These are phyloP conservation scores for Shiraia sp. DNA, from an alignment of 2,329 filamentous ascomycete species.

Conservation along the genomic window DNA sequence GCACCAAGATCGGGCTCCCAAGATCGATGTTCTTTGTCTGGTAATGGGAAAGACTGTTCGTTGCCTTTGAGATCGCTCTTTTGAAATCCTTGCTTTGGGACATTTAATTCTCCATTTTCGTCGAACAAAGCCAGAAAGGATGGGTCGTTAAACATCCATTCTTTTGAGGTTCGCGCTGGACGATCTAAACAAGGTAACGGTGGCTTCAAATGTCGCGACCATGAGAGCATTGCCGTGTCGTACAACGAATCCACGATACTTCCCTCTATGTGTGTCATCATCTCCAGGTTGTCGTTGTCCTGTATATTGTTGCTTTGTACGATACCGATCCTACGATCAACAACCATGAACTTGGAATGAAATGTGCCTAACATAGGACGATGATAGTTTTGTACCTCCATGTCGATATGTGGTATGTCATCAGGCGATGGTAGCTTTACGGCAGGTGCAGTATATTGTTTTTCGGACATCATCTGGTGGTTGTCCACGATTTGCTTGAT, in stretches of 20 bases:
- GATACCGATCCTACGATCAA: constrained; percentile 71
- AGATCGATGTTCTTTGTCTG: no score
- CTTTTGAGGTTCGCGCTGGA: constrained; percentile 50
- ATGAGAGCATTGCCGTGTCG: constrained; percentile 73
- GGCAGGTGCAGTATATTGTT: constrained; percentile 58
- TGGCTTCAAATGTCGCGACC: constrained; percentile 66
- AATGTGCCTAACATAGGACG: constrained; percentile 72
- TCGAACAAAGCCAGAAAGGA: constrained; percentile 37
- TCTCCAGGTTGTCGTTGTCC: constrained; percentile 79
- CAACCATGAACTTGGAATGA: constrained; percentile 76
- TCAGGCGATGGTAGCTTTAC: constrained; percentile 64
- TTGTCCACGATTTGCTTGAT: constrained; percentile 67
- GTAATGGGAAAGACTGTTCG: no score
- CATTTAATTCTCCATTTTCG: constrained; percentile 20
- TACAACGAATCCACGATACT: constrained; percentile 77
- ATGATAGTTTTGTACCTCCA: constrained; percentile 76
- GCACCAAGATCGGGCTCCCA: constrained; percentile 62
- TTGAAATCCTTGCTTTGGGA: constrained; percentile 45
- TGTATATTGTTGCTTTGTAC: constrained; percentile 79
- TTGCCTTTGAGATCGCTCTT: no score
- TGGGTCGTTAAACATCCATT: constrained; percentile 33
- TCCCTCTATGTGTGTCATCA: constrained; percentile 77
- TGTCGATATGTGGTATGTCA: constrained; percentile 71
- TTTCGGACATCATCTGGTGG: constrained; percentile 62
- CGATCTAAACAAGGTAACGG: constrained; percentile 60